phyloP scores from a whole-genome alignment of 176 grass and related monocot genomes.

The Luzula sylvatica region DNA sequence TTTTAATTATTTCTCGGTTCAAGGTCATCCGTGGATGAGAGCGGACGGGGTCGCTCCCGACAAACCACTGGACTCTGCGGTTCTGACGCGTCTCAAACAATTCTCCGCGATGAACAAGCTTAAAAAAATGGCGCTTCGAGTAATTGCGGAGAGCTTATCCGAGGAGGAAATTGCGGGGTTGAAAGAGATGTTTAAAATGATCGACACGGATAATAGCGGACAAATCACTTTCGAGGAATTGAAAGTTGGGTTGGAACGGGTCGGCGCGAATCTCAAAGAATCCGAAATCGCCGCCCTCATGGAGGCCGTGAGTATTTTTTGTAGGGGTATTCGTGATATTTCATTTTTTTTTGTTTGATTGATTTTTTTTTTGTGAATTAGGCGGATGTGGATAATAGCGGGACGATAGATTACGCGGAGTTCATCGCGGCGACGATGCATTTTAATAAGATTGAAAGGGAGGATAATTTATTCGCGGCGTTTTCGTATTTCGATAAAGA shows the following conservation, averaged over 20 bases:
- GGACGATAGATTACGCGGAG: constrained; percentile 84
- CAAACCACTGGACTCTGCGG: constrained; percentile 17
- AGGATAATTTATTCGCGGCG: constrained; percentile 82
- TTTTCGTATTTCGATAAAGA: constrained; percentile 97
- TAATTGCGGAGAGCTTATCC: constrained; percentile 79
- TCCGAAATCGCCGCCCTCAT: constrained; percentile 77
- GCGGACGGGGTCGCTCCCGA: constrained; percentile 15
- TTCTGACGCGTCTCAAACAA: constrained; percentile 19
- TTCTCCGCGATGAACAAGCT: constrained; percentile 27
- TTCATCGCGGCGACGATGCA: constrained; percentile 91
- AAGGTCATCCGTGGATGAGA: constrained; percentile 25
- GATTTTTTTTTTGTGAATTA: constrained; percentile 22
- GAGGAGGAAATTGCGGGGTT: constrained; percentile 96
- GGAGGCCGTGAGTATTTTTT: constrained; percentile 66
- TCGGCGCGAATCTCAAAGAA: constrained; percentile 84
- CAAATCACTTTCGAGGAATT: constrained; percentile 92
- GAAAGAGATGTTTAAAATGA: constrained; percentile 96
- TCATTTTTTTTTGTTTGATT: constrained; percentile 8
- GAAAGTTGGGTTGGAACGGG: constrained; percentile 58
- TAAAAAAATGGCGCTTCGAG: constrained; percentile 21
- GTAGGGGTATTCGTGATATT: background rate
- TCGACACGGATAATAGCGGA: constrained; percentile 90
- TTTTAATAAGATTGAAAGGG: constrained; percentile 87
- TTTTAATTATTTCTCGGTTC: background rate
- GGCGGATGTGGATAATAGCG: constrained; percentile 96